These are phyloP conservation scores for Lachnellula cervina DNA, from an alignment of 2,329 filamentous ascomycete genomes.

Conservation along the genomic window DNA sequence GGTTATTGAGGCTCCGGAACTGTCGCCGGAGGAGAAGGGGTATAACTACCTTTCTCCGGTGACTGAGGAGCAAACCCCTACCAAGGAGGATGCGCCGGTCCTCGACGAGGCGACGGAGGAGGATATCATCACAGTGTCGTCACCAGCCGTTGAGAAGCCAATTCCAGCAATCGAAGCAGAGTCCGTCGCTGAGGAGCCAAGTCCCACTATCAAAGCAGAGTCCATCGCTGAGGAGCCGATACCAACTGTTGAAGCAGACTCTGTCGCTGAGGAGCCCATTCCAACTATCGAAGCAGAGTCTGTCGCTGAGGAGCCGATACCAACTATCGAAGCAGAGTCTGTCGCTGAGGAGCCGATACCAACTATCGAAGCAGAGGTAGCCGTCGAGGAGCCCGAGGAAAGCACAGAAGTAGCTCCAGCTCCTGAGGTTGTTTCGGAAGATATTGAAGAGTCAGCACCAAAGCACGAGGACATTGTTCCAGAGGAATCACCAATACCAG, in stretches of 20 bases:
- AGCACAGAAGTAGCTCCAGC: background rate
- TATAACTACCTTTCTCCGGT: conserved; percentile 6
- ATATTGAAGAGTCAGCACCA: background rate
- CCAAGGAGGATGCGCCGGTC: background rate
- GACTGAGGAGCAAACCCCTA: conserved; percentile 2
- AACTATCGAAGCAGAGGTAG: background rate
- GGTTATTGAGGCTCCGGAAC: background rate
- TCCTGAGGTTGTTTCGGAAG: background rate
- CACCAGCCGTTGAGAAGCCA: background rate
- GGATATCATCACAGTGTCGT: background rate
- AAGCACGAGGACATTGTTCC: background rate
- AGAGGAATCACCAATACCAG: background rate
- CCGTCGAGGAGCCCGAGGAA: background rate
- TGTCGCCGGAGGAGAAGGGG: conserved; percentile 1
- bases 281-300: background rate
- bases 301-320: background rate
- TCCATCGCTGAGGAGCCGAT: background rate
- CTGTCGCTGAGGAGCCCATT: background rate
- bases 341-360: background rate
- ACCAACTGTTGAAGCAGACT: background rate
- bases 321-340: background rate
- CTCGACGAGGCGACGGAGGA: background rate
- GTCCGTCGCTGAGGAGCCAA: background rate
- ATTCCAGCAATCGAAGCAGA: background rate
- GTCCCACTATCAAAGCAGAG: background rate